Evolutionary conservation across 2,329 filamentous ascomycete species (phyloP), one percentile per base, ranked within the genome.

Genomic region (Leptoxyphium fumago): DNA sequence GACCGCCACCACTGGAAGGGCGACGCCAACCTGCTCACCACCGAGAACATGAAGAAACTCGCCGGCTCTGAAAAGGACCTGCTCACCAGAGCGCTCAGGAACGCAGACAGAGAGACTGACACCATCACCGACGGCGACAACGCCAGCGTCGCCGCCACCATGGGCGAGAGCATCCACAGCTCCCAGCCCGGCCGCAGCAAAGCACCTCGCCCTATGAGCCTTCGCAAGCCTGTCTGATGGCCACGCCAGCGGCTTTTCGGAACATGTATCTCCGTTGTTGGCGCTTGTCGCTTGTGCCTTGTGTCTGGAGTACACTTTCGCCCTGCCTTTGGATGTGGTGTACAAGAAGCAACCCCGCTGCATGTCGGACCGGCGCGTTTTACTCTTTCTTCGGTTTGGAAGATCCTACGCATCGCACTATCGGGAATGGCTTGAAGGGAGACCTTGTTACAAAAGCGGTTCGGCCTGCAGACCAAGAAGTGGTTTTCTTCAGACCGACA

Each of bases 1-100:
- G 32, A 42, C 29, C 26, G 43, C 39, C 39, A 45, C 13, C 32
- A 42, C 32, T 40, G 53, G 10, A 55, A 51, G 18, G 32, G 32
- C 11, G 32, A 29, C 15, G 7, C 3, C n/a, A 10, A 47, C 41
- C 38, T 51, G 40, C 45, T 58, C 26, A 58, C 55, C 4, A 48
- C 50, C 38, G 58, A 57, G 46, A 61, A 61, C 34, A 59, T 62
- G 48, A 46, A 57, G 40, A 59, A 54, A 39, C 52, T 60, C 11
- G 41, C 40, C 26, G 44, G 44, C 44, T 5, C 43, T 36, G 42
- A 43, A 29, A 48, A 36, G 9, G 32, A 50, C 32, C 46, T 46
- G 8, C 42, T 50, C 17, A 46, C 40, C 9, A 42, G 43, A 36
- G 21, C 55, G 7, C 40, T 36, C 11, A 40, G 21, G 38, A 11